Evolutionary conservation across 2,329 filamentous ascomycete genomes (phyloP).

Genomic region (Neopestalotiopsis rosae): DNA sequence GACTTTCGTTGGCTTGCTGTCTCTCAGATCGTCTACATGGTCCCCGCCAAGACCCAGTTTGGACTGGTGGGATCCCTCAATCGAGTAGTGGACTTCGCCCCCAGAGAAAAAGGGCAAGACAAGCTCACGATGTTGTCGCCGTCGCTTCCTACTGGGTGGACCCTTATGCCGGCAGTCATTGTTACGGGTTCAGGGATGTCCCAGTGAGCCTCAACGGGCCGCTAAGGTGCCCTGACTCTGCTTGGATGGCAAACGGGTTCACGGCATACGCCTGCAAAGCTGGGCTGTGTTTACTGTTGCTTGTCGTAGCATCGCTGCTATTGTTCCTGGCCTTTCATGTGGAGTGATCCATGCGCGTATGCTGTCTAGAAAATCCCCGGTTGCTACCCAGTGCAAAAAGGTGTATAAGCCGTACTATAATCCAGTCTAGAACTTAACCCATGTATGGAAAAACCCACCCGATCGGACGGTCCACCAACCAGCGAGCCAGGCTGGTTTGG

Average conservation of each 20-base stretch:
- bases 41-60: neutral
- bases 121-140: neutral
- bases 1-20: neutral
- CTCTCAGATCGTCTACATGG: neutral
- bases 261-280: neutral
- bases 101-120: neutral
- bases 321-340: neutral
- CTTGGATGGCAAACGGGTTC: neutral
- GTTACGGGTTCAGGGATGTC: neutral
- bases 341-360: neutral
- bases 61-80: neutral
- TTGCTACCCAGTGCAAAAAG: neutral
- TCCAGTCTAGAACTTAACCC: neutral
- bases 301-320: neutral
- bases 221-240: neutral
- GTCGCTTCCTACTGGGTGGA: neutral
- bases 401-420: neutral
- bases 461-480: conserved; percentile 1
- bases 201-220: neutral
- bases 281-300: neutral
- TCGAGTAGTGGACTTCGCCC: neutral
- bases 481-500: conserved; percentile 6
- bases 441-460: neutral
- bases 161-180: conserved; percentile 7
- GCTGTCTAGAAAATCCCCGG: conserved; percentile 4